Conservation (phyloP, 1,139 yeast genomes). For the Casaregolazyma lundiana region DNA sequence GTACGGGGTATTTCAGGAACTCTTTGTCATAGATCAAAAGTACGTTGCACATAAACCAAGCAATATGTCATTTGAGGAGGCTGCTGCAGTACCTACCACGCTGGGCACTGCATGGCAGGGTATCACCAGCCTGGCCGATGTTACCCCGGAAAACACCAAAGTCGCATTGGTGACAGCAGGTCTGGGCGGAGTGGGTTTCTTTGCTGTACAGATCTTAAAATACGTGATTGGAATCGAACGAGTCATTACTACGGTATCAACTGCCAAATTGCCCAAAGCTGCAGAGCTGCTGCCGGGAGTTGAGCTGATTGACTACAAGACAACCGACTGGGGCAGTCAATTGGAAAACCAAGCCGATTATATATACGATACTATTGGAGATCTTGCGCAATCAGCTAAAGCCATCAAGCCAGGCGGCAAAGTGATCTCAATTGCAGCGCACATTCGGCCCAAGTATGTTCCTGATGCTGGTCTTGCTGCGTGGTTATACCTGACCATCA, state of each 20-base stretch:
- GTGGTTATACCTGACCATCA: neutral
- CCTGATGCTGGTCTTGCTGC: slow-evolving; percentile 8
- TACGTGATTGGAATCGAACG: slow-evolving; percentile 11
- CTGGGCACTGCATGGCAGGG: slow-evolving; percentile 3
- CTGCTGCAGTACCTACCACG: slow-evolving; percentile 14
- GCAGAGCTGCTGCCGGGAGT: slow-evolving; percentile 12
- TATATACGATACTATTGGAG: slow-evolving; percentile 14
- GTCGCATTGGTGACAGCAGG: slow-evolving; percentile 5
- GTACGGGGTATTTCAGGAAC: slow-evolving; percentile 23
- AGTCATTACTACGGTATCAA: slow-evolving; percentile 14
- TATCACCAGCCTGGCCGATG: neutral
- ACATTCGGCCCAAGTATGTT: neutral
- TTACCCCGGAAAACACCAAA: slow-evolving; percentile 21
- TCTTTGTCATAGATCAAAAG: neutral
- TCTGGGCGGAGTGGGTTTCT: slow-evolving; percentile 7
- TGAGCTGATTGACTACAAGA: slow-evolving; percentile 12
- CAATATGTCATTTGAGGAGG: slow-evolving; percentile 11
- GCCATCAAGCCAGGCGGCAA: slow-evolving; percentile 5
- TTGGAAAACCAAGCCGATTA: slow-evolving; percentile 10
- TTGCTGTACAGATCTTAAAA: slow-evolving; percentile 11
- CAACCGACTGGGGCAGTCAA: slow-evolving; percentile 9
- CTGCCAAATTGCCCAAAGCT: slow-evolving; percentile 11
- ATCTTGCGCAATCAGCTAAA: slow-evolving; percentile 11
- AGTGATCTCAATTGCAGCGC: slow-evolving; percentile 11
- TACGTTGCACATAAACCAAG: slow-evolving; percentile 9